A percentile compares a stretch with the other conserved stretches of the same genome.
Evolutionary conservation across 495 filamentous ascomycete species (phyloP).

Genomic region (Wilcoxina mikolae): DNA sequence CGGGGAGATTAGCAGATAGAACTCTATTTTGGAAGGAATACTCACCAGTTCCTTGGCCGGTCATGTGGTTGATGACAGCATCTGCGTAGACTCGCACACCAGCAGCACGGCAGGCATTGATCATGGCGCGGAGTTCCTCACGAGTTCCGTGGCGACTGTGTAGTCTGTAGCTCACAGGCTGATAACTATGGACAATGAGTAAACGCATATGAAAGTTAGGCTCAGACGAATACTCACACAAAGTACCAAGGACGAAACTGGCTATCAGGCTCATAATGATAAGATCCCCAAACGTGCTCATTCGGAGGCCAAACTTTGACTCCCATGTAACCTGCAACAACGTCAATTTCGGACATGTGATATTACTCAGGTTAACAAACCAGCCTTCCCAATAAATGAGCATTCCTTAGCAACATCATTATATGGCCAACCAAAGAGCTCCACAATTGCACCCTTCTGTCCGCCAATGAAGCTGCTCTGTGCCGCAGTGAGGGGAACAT

Average conservation of each 20-base stretch:
- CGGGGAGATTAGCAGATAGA: too few relatives aligned
- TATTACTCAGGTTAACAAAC: not conserved
- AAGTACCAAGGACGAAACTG: slow-evolving; percentile 28
- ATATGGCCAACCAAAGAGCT: slow-evolving; percentile 30
- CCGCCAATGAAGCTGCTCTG: slow-evolving; percentile 23
- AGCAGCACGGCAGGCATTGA: slow-evolving; percentile 26
- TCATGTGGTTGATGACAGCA: slow-evolving; percentile 28
- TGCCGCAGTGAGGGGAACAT: slow-evolving; percentile 18
- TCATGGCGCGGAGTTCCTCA: slow-evolving; percentile 27
- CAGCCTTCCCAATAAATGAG: slow-evolving; percentile 26
- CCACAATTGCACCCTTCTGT: slow-evolving; percentile 29
- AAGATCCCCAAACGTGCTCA: slow-evolving; percentile 29
- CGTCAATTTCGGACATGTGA: not conserved
- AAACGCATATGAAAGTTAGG: not conserved
- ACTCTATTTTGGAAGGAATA: too few relatives aligned
- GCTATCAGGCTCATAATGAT: slow-evolving; percentile 24
- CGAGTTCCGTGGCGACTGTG: slow-evolving; percentile 28
- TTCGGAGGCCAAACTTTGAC: slow-evolving; percentile 28
- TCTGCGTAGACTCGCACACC: slow-evolving; percentile 30
- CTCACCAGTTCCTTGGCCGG: not conserved
- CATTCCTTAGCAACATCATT: slow-evolving; percentile 28
- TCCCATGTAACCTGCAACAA: slow-evolving; percentile 26
- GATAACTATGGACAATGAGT: slow-evolving; percentile 16
- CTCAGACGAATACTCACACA: slow-evolving; percentile 9
- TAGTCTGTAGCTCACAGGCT: slow-evolving; percentile 28